Base-by-base conservation (phyloP, 768 basidiomycete species). In the Rhizopogon vulgaris region DNA sequence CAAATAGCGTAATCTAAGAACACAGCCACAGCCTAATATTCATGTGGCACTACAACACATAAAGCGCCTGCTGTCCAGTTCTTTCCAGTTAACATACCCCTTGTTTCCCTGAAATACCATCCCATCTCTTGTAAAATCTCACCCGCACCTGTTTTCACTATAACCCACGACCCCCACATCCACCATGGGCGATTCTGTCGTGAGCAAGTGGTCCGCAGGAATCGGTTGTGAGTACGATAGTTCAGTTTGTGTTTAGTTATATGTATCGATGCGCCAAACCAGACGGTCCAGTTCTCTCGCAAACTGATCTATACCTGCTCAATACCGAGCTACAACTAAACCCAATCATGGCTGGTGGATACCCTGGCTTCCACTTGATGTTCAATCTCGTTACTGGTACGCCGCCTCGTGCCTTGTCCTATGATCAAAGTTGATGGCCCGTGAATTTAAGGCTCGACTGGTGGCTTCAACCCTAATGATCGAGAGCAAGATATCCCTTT, bases 251-350 rank as follows among this genome's bases (percentile, higher is more conserved):
- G 48, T 58, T 8, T 30, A 48, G 27, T 45, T 22, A 22, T 22
- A 22, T 22, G 90, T 87, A 91, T 67, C 5, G 14, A 46, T 11
- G 32, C 14, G 8, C 32, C 45, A 18, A 46, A 46, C 17, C 22
- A 46, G 45, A 46, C 12, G 89, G 87, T 0, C 90, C 90, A 5
- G 80, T 91, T 6, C 75, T 92, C 12, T 78, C 80, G 3, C 86
- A 87, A 61, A 90, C 87, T 0, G 90, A 92, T 61, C 75, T 93
- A 12, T 93, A 90, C 66, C 78, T 92, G 3, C 78, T 93, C 51
- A 75, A 78, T 40, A 77, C 80, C 4, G 79, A 83, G 14, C 74
- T 92, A 2, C 79, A 87, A 60, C 63, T 92, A 30, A 76, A 93
- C 59, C 90, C 90, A 4, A 83, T 90, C 63, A 77, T 93, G 11